Conservation (phyloP, 1,284 basidiomycete genomes). For the Ustilago hordei region DNA sequence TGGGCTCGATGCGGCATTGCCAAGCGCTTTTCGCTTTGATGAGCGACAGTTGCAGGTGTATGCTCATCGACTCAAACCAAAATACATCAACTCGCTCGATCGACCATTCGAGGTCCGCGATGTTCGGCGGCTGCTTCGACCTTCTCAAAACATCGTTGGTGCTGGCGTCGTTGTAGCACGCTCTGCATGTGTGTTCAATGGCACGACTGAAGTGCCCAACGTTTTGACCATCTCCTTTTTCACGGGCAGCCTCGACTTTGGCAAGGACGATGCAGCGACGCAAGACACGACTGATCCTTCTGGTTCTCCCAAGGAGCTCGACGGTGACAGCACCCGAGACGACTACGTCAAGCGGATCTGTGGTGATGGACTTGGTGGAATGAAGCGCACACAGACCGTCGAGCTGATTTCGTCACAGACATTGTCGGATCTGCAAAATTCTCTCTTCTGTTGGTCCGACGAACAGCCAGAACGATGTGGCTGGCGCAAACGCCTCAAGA, state of each 20-base stretch:
- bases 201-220: background rate
- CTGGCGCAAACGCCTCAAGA: conserved; percentile 32
- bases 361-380: conserved; percentile 41
- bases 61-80: conserved; percentile 38
- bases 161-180: no score
- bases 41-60: conserved; percentile 35
- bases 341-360: conserved; percentile 45
- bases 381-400: conserved; percentile 42
- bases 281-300: background rate
- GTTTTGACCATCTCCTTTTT: conserved; percentile 41
- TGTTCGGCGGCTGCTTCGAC: conserved; percentile 16
- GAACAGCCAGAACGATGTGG: conserved; percentile 40
- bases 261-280: conserved; percentile 11
- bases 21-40: conserved; percentile 36
- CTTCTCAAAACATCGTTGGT: background rate
- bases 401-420: conserved; percentile 40
- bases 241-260: conserved; percentile 24
- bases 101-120: conserved; percentile 30
- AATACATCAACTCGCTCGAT: conserved; percentile 44
- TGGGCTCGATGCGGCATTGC: conserved; percentile 29
- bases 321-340: conserved; percentile 28
- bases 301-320: background rate
- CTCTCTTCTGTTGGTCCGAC: conserved; percentile 47
- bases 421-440: conserved; percentile 19
- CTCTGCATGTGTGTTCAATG: no score